Conservation (phyloP, 257 asterid species). For the Penstemon eatonii region DNA sequence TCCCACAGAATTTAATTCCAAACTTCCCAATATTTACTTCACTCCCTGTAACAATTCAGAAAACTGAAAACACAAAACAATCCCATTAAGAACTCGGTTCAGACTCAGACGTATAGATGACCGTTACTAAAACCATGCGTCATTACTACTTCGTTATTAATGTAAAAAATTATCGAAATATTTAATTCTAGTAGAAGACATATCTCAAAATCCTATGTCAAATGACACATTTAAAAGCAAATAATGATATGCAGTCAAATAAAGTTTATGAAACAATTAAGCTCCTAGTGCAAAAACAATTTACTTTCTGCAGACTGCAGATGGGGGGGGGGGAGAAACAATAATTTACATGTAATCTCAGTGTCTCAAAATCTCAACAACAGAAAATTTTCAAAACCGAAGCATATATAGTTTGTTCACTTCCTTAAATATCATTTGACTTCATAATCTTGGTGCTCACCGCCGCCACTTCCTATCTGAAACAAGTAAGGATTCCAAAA, state of each 20-base stretch:
- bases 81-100: no score
- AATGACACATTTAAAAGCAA: conserved; percentile 17
- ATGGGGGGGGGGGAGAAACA: conserved; percentile 21
- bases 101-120: no score
- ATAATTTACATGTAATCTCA: conserved; percentile 35
- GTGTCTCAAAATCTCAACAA: conserved; percentile 34
- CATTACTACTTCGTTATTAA: no score
- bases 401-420: conserved; percentile 17
- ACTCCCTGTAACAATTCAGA: no score
- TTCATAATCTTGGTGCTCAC: conserved; percentile 34
- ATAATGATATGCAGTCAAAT: conserved; percentile 23
- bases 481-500: conserved; percentile 22
- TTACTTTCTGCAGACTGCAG: conserved; percentile 17
- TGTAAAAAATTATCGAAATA: no score
- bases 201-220: not conserved
- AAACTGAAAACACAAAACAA: no score
- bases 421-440: conserved; percentile 28
- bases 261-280: conserved; percentile 34
- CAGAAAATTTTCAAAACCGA: conserved; percentile 24
- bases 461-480: conserved; percentile 87
- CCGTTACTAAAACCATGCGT: no score
- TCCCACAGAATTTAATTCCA: no score
- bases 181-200: no score
- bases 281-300: conserved; percentile 20
- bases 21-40: no score